A percentile compares a stretch with the other conserved stretches of the same genome.
These are phyloP conservation scores for Auriscalpium orientale DNA, from an alignment of 768 basidiomycete species.

Conservation along the genomic window DNA sequence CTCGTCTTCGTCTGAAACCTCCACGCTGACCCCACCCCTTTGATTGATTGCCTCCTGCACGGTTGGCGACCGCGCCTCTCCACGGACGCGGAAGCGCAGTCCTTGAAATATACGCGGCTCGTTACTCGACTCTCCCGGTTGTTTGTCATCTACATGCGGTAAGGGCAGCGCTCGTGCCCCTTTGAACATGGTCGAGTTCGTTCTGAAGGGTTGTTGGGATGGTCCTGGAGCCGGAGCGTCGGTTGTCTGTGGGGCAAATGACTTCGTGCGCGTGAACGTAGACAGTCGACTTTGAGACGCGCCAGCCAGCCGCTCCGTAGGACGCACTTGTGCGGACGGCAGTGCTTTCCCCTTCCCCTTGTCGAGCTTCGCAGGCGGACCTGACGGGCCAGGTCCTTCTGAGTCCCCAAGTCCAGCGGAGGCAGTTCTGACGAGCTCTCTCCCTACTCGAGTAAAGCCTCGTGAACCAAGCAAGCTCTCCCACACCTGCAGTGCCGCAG, in stretches of 20 bases:
- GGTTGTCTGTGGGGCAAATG: conserved; percentile 42
- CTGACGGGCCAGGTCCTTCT: conserved; percentile 1
- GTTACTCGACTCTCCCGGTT: background rate
- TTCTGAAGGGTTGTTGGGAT: conserved; percentile 40
- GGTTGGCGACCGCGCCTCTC: conserved; percentile 52
- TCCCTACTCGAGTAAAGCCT: conserved; percentile 55
- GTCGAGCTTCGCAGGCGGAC: conserved; percentile 3
- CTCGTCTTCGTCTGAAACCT: conserved; percentile 30
- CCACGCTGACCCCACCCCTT: conserved; percentile 46
- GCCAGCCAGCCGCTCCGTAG: no score
- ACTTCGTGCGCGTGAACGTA: conserved; percentile 54
- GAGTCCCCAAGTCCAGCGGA: background rate
- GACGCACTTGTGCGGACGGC: background rate
- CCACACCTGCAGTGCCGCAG: conserved; percentile 64
- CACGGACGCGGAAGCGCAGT: conserved; percentile 49
- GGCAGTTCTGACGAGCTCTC: conserved; percentile 41
- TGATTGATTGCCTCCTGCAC: conserved; percentile 57
- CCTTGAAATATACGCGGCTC: conserved; percentile 42
- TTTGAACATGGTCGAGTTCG: conserved; percentile 10
- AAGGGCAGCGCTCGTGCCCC: conserved; percentile 14
- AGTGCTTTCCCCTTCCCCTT: background rate
- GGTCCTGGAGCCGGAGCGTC: conserved; percentile 7
- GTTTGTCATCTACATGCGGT: conserved; percentile 1
- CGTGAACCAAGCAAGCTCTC: conserved; percentile 56
- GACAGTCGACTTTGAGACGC: conserved; percentile 37